These are phyloP conservation scores for Eucalyptus shirleyi DNA, from an alignment of 345 rosid species.

Conservation along the genomic window DNA sequence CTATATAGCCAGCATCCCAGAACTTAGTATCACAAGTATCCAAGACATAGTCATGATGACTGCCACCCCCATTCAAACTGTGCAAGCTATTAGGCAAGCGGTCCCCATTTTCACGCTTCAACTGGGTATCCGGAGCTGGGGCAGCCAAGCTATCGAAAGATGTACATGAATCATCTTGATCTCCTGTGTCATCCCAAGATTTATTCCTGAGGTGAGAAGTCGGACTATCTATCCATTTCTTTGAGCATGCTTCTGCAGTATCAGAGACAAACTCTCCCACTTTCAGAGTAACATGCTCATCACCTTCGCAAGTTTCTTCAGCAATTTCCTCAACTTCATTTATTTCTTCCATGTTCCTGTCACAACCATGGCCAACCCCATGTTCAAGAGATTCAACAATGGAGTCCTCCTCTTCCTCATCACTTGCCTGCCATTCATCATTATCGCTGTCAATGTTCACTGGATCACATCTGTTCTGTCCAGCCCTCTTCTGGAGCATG, in stretches of 20 bases:
- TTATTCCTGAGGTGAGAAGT: background rate
- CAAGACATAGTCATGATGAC: conserved; percentile 5
- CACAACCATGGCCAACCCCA: conserved; percentile 5
- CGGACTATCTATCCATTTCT: background rate
- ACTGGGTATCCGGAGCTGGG: background rate
- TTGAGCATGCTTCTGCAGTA: background rate
- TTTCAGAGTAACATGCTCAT: background rate
- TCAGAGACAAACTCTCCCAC: background rate
- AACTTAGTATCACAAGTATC: conserved; percentile 22
- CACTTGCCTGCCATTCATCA: conserved; percentile 60
- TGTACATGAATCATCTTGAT: conserved; percentile 23
- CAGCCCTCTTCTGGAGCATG: conserved; percentile 42
- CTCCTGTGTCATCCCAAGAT: background rate
- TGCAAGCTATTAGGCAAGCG: background rate
- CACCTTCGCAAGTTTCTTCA: background rate
- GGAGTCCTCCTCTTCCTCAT: conserved; percentile 41
- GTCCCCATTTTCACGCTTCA: conserved; percentile 1
- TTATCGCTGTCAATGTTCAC: conserved; percentile 65
- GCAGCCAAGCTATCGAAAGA: conserved; percentile 9
- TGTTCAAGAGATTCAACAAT: conserved; percentile 31
- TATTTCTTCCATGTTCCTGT: conserved; percentile 5
- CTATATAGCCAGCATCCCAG: conserved; percentile 25
- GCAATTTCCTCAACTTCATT: conserved; percentile 2
- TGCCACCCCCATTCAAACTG: background rate
- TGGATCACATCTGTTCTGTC: conserved; percentile 44